Percentiles rank a stretch among this genome's conserved stretches.
Evolutionary conservation across 176 grass and related monocot species (phyloP).

Genomic region (Miscanthus lutarioriparius): DNA sequence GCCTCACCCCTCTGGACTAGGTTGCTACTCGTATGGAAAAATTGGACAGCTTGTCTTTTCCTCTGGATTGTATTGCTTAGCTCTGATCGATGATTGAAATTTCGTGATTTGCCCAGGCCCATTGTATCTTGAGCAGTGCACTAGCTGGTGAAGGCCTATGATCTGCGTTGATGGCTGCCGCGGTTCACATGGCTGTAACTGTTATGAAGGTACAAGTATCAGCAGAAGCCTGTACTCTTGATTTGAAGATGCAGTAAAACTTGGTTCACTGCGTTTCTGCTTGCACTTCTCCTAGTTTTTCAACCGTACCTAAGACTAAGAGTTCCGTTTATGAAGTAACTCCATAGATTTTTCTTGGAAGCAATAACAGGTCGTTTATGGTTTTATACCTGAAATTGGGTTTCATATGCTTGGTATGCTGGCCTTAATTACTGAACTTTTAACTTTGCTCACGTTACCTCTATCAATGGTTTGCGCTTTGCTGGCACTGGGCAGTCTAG

Average conservation of each 20-base stretch:
- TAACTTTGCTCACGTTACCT: background rate
- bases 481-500: background rate
- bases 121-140: conserved; percentile 41
- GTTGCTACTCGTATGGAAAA: conserved; percentile 36
- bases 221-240: conserved; percentile 25
- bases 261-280: background rate
- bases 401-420: background rate
- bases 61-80: conserved; percentile 32
- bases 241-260: conserved; percentile 38
- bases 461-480: background rate
- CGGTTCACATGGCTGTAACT: conserved; percentile 41
- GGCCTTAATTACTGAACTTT: background rate
- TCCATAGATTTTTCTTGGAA: background rate
- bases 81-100: conserved; percentile 45
- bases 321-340: background rate
- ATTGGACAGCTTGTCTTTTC: conserved; percentile 4
- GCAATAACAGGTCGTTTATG: background rate
- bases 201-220: conserved; percentile 17
- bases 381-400: background rate
- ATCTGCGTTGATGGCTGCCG: conserved; percentile 21
- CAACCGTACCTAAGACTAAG: background rate
- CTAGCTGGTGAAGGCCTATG: conserved; percentile 33
- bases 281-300: background rate
- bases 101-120: conserved; percentile 38
- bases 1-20: conserved; percentile 26